Evolutionary conservation across 306 rosid species (phyloP).

Genomic region (Albizia julibrissin): DNA sequence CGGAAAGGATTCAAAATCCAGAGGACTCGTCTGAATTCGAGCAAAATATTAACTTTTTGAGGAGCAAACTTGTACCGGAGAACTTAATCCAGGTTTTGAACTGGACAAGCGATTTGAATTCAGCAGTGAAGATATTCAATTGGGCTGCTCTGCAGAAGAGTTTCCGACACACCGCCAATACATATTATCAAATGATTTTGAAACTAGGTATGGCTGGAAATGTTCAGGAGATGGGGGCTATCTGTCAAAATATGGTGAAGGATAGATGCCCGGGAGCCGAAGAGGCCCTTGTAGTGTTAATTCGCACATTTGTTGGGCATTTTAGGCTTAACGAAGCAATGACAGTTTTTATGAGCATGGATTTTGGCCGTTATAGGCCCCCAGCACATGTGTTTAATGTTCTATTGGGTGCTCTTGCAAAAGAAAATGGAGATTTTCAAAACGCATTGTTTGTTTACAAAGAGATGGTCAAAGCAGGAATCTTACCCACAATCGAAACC

Average conservation of each 20-base stretch:
- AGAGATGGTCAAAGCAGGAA: constrained; percentile 81
- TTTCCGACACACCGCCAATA: constrained; percentile 57
- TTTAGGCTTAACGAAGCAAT: constrained; percentile 65
- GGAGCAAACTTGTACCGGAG: constrained; percentile 58
- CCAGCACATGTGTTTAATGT: constrained; percentile 58
- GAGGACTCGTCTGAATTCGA: constrained; percentile 49
- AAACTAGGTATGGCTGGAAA: constrained; percentile 80
- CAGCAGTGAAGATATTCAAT: constrained; percentile 71
- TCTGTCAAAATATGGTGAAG: constrained; percentile 60
- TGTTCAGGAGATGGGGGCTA: constrained; percentile 58
- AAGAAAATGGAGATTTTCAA: constrained; percentile 52
- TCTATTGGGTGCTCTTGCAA: constrained; percentile 62
- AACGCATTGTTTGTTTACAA: constrained; percentile 77
- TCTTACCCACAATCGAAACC: constrained; percentile 62
- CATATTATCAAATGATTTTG: constrained; percentile 58
- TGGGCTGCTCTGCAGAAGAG: constrained; percentile 76
- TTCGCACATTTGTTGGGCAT: constrained; percentile 51
- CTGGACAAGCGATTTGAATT: constrained; percentile 54
- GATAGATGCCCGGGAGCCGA: constrained; percentile 63
- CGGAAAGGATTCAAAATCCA: constrained; percentile 45
- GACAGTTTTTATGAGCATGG: constrained; percentile 56
- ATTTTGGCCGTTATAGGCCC: constrained; percentile 55
- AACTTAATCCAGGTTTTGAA: constrained; percentile 61
- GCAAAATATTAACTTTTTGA: constrained; percentile 52
- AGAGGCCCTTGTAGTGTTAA: constrained; percentile 55